Evolutionary conservation across 805 yeast species (phyloP).

Genomic region (Metschnikowia sp.): DNA sequence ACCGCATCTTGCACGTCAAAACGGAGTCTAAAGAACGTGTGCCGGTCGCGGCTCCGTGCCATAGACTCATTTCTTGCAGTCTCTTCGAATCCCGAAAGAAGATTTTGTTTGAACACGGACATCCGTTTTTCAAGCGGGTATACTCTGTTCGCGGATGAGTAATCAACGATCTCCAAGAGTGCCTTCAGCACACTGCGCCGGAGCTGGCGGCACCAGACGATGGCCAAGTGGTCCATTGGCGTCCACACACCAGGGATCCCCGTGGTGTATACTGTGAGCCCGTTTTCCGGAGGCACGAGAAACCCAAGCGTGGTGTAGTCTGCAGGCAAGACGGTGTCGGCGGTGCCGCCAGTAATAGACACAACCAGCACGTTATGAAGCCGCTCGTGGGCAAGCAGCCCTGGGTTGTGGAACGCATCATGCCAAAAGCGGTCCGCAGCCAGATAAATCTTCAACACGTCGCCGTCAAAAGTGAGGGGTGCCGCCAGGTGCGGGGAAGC

Average conservation of each 20-base stretch:
- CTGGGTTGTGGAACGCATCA: conserved; percentile 41
- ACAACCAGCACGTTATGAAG: conserved; percentile 61
- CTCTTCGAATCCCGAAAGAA: conserved; percentile 58
- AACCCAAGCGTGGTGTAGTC: conserved; percentile 79
- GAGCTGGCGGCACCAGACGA: conserved; percentile 94
- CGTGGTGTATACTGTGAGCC: conserved; percentile 78
- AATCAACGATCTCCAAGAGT: conserved; percentile 59
- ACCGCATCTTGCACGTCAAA: conserved; percentile 11
- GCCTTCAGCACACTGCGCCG: conserved; percentile 59
- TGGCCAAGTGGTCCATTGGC: conserved; percentile 89
- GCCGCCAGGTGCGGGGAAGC: conserved; percentile 92
- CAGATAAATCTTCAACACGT: conserved; percentile 69
- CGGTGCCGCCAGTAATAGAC: conserved; percentile 85
- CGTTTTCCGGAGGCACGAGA: conserved; percentile 68
- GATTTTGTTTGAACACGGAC: conserved; percentile 45
- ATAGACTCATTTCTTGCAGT: conserved; percentile 25
- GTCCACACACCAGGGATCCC: conserved; percentile 93
- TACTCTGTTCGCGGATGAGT: conserved; percentile 45
- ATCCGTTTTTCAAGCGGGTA: conserved; percentile 54
- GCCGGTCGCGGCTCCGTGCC: background rate
- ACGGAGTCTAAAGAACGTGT: conserved; percentile 6
- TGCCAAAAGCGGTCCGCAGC: conserved; percentile 80
- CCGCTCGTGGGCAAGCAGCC: conserved; percentile 27
- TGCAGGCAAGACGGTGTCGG: conserved; percentile 80
- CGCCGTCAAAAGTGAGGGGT: conserved; percentile 92